A percentile compares a stretch with the other conserved stretches of the same genome.
These are phyloP conservation scores for Lagenaria siceraria DNA, from an alignment of 306 rosid species.

Conservation along the genomic window DNA sequence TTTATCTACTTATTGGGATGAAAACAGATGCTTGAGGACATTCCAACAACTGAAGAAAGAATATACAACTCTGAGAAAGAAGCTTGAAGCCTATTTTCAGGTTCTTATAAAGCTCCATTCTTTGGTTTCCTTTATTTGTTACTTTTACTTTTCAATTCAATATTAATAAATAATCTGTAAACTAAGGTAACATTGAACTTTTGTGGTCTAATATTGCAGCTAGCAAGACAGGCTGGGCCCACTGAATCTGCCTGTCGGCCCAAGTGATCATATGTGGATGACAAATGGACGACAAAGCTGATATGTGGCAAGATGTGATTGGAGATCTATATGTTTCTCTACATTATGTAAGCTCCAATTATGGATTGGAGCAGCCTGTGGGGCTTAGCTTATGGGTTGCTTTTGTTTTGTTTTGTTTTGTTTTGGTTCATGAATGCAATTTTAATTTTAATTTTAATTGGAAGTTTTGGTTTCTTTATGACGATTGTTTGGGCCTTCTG, in stretches of 20 bases:
- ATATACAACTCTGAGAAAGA: slow-evolving; percentile 59
- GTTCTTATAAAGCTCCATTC: slow-evolving; percentile 18
- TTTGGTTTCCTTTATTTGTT: background rate
- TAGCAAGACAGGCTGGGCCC: slow-evolving; percentile 56
- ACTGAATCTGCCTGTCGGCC: slow-evolving; percentile 36
- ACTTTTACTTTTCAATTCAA: background rate
- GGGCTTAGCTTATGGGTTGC: background rate
- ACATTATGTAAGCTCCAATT: slow-evolving; percentile 6
- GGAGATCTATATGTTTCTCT: background rate
- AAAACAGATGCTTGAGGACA: slow-evolving; percentile 59
- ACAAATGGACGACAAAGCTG: slow-evolving; percentile 5
- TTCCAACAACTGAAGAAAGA: slow-evolving; percentile 80
- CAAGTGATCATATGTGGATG: slow-evolving; percentile 16
- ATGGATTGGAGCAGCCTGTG: background rate
- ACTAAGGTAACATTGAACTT: background rate
- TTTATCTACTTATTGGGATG: slow-evolving; percentile 1
- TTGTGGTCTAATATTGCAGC: slow-evolving; percentile 23
- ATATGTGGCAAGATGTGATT: slow-evolving; percentile 4
- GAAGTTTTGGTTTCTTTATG: background rate
- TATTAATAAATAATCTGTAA: background rate
- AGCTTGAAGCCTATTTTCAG: slow-evolving; percentile 90
- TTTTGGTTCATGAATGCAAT: background rate
- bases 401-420: background rate
- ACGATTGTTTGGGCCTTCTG: background rate
- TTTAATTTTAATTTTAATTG: no score